A percentile compares a stretch with the other conserved stretches of the same genome.
Conservation (phyloP, 495 filamentous ascomycete genomes). For the Chlorociboria aeruginascens region DNA sequence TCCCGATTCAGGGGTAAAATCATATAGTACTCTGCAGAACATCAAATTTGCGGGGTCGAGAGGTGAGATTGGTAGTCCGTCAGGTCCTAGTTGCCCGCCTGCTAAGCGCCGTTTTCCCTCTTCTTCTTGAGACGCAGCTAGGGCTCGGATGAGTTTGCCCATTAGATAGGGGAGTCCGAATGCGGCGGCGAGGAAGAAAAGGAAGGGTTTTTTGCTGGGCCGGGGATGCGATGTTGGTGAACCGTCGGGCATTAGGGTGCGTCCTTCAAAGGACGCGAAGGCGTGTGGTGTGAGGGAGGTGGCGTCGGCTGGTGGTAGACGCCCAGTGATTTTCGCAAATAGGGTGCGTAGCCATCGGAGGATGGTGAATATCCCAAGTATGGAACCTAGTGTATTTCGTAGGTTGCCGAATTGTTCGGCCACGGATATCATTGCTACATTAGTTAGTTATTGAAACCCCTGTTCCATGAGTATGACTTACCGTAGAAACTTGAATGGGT, state of each 20-base stretch:
- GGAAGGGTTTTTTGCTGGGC: slow-evolving; percentile 85
- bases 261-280: slow-evolving; percentile 80
- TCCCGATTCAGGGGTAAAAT: slow-evolving; percentile 64
- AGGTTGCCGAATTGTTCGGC: slow-evolving; percentile 94
- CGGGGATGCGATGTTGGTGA: slow-evolving; percentile 29
- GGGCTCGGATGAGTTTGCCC: slow-evolving; percentile 78
- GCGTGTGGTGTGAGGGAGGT: slow-evolving; percentile 76
- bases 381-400: slow-evolving; percentile 86
- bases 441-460: slow-evolving; percentile 15
- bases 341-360: slow-evolving; percentile 88
- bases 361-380: slow-evolving; percentile 89
- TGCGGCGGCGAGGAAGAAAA: slow-evolving; percentile 89
- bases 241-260: slow-evolving; percentile 39
- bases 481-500: slow-evolving; percentile 98
- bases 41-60: slow-evolving; percentile 82
- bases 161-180: slow-evolving; percentile 94
- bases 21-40: slow-evolving; percentile 89
- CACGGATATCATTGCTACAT: slow-evolving; percentile 87
- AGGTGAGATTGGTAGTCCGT: slow-evolving; percentile 35
- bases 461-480: slow-evolving; percentile 32
- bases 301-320: slow-evolving; percentile 76
- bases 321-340: slow-evolving; percentile 87
- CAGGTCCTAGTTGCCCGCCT: slow-evolving; percentile 29
- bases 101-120: slow-evolving; percentile 52
- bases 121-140: slow-evolving; percentile 75